Evolutionary conservation across 331 rosid genomes (phyloP), one percentile per base, ranked within the genome.

Genomic region (Malus hybrid): DNA sequence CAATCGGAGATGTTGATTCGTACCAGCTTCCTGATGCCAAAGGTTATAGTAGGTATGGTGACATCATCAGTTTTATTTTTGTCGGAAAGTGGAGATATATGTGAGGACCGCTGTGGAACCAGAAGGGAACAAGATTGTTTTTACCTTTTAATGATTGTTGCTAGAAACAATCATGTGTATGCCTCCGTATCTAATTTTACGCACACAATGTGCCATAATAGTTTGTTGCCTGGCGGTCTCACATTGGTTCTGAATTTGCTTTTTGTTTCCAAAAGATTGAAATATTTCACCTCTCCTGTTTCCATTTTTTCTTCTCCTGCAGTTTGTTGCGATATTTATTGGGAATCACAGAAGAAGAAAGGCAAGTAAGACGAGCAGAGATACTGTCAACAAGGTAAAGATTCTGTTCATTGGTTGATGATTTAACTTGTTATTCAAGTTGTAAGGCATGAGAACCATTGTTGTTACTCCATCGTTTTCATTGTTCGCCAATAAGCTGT

Each of bases 1-100:
- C 99, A 75, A 94, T 94, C 66, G 97, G 99, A 68, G 99, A 94
- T 61, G 89, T 94, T 24, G 97, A 94, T 80, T 70, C 97, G 14
- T 90, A 94, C 90, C 99, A 94, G 86, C 97, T 94, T 80, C 97
- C 97, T 66, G 99, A 94, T 81, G 97, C 99, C 81, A 94, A 94
- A 89, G 99, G 97, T 80, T 94, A 94, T 67, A 94, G 93, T 70
- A 92, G 99, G 97, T 94, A 86, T 52, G 89, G 46, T 62, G 44
- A 39, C 75, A 34, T 54, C 65, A 73, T 31, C 55, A 24, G 24
- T 24, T 67, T 71, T 70, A 39, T n/a, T 13, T 57, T 71, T 72
- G 20, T 18, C 2, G 68, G 31, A 20, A 36, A 73, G 34, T 20
- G 28, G 22, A 56, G 32, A 71, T 32, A 33, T 7, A 18, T 32